These are phyloP conservation scores for Melanomma pulvis-pyrius DNA, from an alignment of 495 filamentous ascomycete species.

Conservation along the genomic window DNA sequence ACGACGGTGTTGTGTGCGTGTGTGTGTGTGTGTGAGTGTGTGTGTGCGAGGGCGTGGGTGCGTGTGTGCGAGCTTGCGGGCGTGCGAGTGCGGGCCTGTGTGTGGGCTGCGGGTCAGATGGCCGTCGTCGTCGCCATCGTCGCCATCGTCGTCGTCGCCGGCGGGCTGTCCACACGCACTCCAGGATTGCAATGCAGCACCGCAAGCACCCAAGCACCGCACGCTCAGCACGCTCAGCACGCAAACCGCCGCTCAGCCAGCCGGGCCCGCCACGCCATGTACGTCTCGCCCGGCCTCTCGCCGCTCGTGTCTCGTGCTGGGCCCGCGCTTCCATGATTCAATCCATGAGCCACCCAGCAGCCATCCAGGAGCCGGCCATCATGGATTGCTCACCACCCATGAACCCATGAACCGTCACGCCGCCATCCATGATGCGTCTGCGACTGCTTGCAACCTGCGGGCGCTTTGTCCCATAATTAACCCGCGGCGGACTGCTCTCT, in stretches of 20 bases:
- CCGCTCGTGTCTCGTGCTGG: too few relatives aligned
- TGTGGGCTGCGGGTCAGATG: constrained; percentile 27
- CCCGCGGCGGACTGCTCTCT: constrained; percentile 12
- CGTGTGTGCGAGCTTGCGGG: not conserved
- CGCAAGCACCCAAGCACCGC: too few relatives aligned
- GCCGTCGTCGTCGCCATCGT: constrained; percentile 22
- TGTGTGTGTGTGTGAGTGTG: not conserved
- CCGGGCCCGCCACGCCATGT: not conserved
- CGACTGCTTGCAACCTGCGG: not conserved
- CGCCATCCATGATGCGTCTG: not conserved
- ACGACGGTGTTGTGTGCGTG: too few relatives aligned
- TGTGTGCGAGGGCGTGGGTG: constrained; percentile 8
- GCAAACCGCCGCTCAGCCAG: not conserved
- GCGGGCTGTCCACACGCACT: too few relatives aligned
- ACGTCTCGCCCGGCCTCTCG: too few relatives aligned
- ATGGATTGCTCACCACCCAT: too few relatives aligned
- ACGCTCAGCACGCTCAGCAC: not conserved
- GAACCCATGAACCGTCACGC: not conserved
- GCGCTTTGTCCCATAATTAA: constrained; percentile 30
- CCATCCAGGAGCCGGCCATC: not conserved
- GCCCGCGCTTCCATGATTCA: not conserved
- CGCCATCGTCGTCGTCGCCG: not conserved
- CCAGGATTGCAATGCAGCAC: too few relatives aligned
- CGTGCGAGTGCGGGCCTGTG: not conserved
- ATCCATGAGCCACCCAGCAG: not conserved